Base-by-base conservation (phyloP, 495 filamentous ascomycete genomes). In the Aspergillus leporis region DNA sequence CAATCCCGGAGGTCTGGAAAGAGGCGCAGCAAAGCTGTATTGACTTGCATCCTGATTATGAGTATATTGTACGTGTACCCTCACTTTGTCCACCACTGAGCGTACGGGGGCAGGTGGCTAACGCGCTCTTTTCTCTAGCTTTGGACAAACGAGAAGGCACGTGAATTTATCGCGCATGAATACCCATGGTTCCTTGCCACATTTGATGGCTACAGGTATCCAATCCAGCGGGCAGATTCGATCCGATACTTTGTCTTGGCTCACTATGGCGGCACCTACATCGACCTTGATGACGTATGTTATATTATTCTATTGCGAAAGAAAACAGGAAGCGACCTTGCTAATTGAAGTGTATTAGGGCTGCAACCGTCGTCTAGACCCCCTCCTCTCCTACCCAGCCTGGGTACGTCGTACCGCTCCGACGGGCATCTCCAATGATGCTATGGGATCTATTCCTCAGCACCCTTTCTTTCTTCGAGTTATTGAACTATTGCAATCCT, bases 171-270 rank as follows among this genome's bases (percentile, higher is more conserved):
- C 63, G 82, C 84, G 46, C 73, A 76, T 32, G 83, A 92, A 73
- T 94, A 96, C 64, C 85, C 90, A 1, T 95, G 90, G 90, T 96
- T 96, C 77, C 80, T 93, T 31, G 83, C 84, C 28, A 92, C 90
- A 1, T 96, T 90, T 64, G 89, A 92, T 66, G 80, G 80, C 66
- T 96, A 96, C 73, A 81, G 78, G 25, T 91, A 88, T 66, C 85
- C 87, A 7, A 93, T 96, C 56, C 90, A 95, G 71, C 87, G 92
- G 51, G 92, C 92, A 38, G 92, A 96, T 67, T 82, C 90, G 3
- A 92, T 95, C 51, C 84, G 92, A 21, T 96, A 96, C 71, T 96
- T 96, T 65, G 78, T 94, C n/a, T 78, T 96, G 32, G 81, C 84
- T 21, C 85, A 90, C 66, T 95, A 85, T 66, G 92, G 92, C 51